Evolutionary conservation across 208 protist species (phyloP), one percentile per base, ranked within the genome.

Genomic region (Trypanosoma vivax): DNA sequence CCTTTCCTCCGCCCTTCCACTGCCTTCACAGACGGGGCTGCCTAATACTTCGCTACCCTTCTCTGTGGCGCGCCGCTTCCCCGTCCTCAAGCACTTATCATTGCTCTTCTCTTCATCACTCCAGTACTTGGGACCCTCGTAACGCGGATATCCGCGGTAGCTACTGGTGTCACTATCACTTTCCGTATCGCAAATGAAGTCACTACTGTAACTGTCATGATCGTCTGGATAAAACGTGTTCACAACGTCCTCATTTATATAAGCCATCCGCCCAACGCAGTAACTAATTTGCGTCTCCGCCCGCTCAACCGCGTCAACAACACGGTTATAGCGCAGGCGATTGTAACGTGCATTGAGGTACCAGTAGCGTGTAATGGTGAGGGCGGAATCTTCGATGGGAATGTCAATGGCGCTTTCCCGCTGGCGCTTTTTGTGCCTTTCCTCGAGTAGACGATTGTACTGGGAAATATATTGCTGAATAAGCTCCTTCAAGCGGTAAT

Each of bases 341-440:
- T 94, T 94, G 56, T 88, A 94, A 14, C 81, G 66, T 1, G 80
- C 83, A 52, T 87, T 79, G 0, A 88, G 42, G 33, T 79, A 56
- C 81, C 83, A 94, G 48, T 94, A 94, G 5, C 80, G 75, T 41
- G 82, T 62, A 13, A 81, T 66, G 2, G 83, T 87, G 14, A 88
- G 47, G 9, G n/a, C n/a, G n/a, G 70, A 39, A 18, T 50, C 45
- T 11, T 51, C 50, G 43, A 52, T 51, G 10, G 11, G n/a, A 3
- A 18, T 24, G 2, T 33, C n/a, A 3, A 59, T 38, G 3, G 27
- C 33, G 27, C 27, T 33, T 14, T 45, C 24, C 19, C 14, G 37
- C 3, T 37, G 35, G 16, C 29, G 35, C 30, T 46, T 67, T 39
- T 73, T 45, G 24, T 72, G 68, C 46, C 60, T 57, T 54, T 81